Evolutionary conservation across 176 grass and related monocot genomes (phyloP).

Genomic region (Typha latifolia): DNA sequence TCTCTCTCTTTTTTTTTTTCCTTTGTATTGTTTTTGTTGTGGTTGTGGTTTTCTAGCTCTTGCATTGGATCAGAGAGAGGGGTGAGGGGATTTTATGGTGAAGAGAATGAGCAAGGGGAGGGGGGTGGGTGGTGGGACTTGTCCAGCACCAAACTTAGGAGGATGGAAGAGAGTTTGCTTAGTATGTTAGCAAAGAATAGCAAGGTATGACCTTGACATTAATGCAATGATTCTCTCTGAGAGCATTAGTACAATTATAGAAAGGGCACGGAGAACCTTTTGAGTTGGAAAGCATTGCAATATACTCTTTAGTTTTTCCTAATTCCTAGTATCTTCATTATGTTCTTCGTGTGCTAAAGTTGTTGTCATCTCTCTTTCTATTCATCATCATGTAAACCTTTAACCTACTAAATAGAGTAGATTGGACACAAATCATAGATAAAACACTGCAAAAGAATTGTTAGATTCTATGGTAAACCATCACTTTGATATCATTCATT

Average conservation of each 20-base stretch:
- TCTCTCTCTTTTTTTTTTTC: background rate
- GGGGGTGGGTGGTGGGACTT: constrained; percentile 22
- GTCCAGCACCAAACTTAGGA: constrained; percentile 38
- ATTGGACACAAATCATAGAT: no score
- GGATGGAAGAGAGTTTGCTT: constrained; percentile 35
- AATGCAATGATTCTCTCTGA: constrained; percentile 3
- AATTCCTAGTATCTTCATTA: background rate
- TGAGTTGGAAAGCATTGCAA: background rate
- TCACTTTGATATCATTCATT: no score
- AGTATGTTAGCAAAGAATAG: constrained; percentile 25
- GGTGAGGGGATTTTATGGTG: constrained; percentile 23
- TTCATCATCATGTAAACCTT: no score
- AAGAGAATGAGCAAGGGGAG: constrained; percentile 3
- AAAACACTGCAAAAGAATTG: no score
- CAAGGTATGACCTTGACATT: constrained; percentile 15
- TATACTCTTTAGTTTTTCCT: background rate
- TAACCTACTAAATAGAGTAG: no score
- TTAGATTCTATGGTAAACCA: no score
- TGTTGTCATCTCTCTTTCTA: no score
- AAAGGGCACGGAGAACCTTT: background rate
- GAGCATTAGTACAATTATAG: constrained; percentile 4
- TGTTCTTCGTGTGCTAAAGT: background rate
- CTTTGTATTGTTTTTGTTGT: background rate
- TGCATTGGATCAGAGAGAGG: background rate
- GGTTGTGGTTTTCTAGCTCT: background rate